Evolutionary conservation across 768 basidiomycete genomes (phyloP), one percentile per base, ranked within the genome.

Genomic region (Trametes cubensis): DNA sequence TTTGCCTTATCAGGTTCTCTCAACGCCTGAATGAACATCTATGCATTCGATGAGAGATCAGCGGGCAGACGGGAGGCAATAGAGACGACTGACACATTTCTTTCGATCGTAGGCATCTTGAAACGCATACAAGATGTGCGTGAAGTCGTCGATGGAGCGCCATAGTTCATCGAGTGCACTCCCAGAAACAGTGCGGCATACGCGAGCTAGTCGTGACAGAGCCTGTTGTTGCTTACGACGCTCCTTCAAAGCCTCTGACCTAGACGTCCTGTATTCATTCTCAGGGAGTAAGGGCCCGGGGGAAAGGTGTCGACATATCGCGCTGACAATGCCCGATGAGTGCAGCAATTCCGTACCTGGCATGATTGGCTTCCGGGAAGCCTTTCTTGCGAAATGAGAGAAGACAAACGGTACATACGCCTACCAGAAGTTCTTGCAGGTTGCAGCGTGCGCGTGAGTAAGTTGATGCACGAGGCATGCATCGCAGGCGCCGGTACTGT

Each of bases 211-310:
- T 5, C 39, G 39, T 4, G 39, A 38, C 10, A 41, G 38, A 5
- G 39, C 38, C 21, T 41, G 1, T 39, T 53, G 39, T 17, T 39
- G 46, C 14, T 47, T 47, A 14, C 23, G 46, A 47, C 46, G 62
- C 72, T 90, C 55, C 79, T 90, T 23, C 85, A 47, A 7, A 7
- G 21, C 46, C 3, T n/a, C 21, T 4, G 46, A 47, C 2, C 23
- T 23, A 5, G 25, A 7, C 34, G 10, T 10, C 34, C 6, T 34
- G 34, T 34, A 34, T 34, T 34, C 34, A 10, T 34, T 10, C 11
- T 34, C 34, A 34, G 6, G 5, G 34, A 34, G 34, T 11, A 34
- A 11, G 34, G 34, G 34, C 10, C 34, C 34, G 34, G 34, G 6
- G 10, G 34, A 34, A 5, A 34, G 34, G 10, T 34, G 34, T 11